Conservation (phyloP, 176 grass and related monocot genomes). For the Raddia guianensis region DNA sequence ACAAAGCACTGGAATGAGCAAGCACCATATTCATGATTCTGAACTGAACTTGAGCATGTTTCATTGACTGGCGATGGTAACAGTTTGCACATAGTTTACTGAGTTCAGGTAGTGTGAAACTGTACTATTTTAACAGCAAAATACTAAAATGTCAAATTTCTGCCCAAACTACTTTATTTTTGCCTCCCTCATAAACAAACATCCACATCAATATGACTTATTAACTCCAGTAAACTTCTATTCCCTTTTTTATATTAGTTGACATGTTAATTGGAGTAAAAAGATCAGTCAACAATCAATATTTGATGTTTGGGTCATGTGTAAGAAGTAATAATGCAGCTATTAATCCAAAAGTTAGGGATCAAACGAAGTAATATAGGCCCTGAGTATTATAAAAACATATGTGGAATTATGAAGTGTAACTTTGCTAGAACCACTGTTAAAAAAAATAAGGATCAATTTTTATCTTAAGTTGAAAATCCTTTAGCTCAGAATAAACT, state of each 20-base stretch:
- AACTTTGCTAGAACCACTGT: conserved; percentile 14
- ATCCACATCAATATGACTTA: neutral
- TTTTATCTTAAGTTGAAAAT: neutral
- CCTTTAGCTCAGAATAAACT: neutral
- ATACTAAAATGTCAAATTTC: neutral
- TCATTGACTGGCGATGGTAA: neutral
- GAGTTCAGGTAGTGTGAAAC: neutral
- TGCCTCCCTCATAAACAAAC: neutral
- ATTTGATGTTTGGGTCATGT: neutral
- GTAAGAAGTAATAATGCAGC: neutral
- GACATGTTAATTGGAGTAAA: conserved; percentile 1
- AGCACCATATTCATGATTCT: conserved; percentile 10
- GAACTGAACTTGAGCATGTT: conserved; percentile 10
- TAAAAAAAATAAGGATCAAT: too few relatives aligned
- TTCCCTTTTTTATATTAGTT: neutral
- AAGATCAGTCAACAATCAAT: neutral
- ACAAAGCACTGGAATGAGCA: conserved; percentile 15
- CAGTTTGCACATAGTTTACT: neutral
- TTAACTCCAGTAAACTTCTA: neutral
- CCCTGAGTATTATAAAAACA: neutral
- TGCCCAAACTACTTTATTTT: neutral
- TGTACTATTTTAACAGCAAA: neutral
- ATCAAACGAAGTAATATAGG: neutral
- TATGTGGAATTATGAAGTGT: neutral
- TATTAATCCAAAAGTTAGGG: neutral